Evolutionary conservation across 1,139 yeast genomes (phyloP), one percentile per base, ranked within the genome.

Genomic region (Hyphopichia wangnamkhiaoensis): DNA sequence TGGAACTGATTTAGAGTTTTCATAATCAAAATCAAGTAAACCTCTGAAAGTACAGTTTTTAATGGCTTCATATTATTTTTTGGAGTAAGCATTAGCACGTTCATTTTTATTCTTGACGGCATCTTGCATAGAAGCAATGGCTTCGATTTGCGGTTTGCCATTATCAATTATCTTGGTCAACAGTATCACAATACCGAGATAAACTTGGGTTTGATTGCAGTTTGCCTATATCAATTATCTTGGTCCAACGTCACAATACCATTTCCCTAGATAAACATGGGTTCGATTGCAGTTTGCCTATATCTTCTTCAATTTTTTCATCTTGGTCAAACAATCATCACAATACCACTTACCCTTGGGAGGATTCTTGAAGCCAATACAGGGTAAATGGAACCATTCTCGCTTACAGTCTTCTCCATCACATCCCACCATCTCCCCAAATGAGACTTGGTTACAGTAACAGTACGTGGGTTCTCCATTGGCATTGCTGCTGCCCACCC

Each of bases 371-470:
- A 91, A 76, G 1, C 97, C 97, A 37, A 90, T 91, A 63, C 98
- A 93, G 14, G 96, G 96, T 56, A 91, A 73, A 65, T 93, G 98
- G 69, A 93, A 93, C 98, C 98, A 93, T 62, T 93, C 98, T 39
- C 91, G 74, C 58, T 84, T 84, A 66, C 98, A 93, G 46, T 84
- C 82, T 35, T 86, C 93, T 3, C 96, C 96, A 58, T 93, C 98
- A 65, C 98, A 93, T 2, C 96, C 98, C 45, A 93, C 97, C 98
- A 93, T 93, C 57, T 93, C 98, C 15, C 98, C 98, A 61, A 87
- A 91, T 3, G 98, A 91, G 1, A 90, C 95, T 59, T 91, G 96
- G 59, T 90, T 89, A 68, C 98, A 93, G 64, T 89, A 89, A 63
- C 98, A 93, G 60, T 93, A 93, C 3, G 93, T 80, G 1, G 95